Conservation (phyloP, 495 filamentous ascomycete genomes). For the Penicillium paradoxum region DNA sequence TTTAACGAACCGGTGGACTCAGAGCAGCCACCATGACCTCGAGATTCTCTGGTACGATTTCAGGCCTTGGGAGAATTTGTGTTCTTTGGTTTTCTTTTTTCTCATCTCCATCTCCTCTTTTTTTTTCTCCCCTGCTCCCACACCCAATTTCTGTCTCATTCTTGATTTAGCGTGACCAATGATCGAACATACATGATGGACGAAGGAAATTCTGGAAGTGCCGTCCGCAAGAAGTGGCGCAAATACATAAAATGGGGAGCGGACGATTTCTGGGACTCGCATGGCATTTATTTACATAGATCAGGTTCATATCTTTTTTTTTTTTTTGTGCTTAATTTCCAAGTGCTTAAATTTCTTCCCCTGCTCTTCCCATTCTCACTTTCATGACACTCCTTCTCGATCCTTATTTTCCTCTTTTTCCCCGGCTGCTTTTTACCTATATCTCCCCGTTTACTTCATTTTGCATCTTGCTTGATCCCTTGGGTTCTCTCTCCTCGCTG, state of each 20-base stretch:
- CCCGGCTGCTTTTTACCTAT: slow-evolving; percentile 18
- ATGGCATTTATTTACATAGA: slow-evolving; percentile 46
- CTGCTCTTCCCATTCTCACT: slow-evolving; percentile 10
- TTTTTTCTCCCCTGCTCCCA: slow-evolving; percentile 19
- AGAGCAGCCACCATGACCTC: slow-evolving; percentile 36
- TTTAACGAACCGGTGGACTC: slow-evolving; percentile 47
- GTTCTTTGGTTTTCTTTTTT: slow-evolving; percentile 24
- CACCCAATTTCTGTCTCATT: slow-evolving; percentile 32
- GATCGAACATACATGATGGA: slow-evolving; percentile 48
- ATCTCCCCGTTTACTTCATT: slow-evolving; percentile 12
- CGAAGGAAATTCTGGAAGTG: slow-evolving; percentile 38
- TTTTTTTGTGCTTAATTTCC: slow-evolving; percentile 13
- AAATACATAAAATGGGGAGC: slow-evolving; percentile 45
- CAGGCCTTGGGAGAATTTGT: slow-evolving; percentile 19
- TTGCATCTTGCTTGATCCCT: slow-evolving; percentile 21
- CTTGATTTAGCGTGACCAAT: slow-evolving; percentile 50
- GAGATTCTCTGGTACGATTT: slow-evolving; percentile 3
- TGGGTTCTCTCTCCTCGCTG: slow-evolving; percentile 18
- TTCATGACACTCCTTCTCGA: slow-evolving; percentile 18
- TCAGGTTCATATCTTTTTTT: slow-evolving; percentile 39
- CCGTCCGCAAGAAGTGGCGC: slow-evolving; percentile 40
- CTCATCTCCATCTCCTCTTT: slow-evolving; percentile 6
- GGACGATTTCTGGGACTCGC: slow-evolving; percentile 43
- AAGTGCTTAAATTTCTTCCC: slow-evolving; percentile 7
- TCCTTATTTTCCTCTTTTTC: slow-evolving; percentile 11